These are phyloP conservation scores for Phytophthora vignae DNA, from an alignment of 352 stramenopile genomes.

Conservation along the genomic window DNA sequence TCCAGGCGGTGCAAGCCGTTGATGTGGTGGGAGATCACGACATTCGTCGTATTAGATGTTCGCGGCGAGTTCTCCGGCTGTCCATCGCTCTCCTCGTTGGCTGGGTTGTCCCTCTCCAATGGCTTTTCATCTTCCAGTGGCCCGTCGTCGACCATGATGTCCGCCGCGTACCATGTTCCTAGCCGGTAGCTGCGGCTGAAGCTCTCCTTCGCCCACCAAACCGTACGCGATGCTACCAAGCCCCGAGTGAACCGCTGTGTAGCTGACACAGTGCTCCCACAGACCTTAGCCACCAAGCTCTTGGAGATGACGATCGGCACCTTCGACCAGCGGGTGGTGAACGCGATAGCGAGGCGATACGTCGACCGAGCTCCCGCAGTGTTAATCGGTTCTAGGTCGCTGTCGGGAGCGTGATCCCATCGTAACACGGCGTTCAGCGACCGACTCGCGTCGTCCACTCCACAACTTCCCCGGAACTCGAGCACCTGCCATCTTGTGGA, in stretches of 20 bases:
- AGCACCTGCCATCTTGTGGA: slow-evolving; percentile 45
- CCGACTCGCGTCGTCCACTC: slow-evolving; percentile 52
- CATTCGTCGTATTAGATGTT: slow-evolving; percentile 15
- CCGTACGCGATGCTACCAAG: slow-evolving; percentile 53
- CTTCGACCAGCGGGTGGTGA: slow-evolving; percentile 56
- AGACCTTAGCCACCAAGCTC: slow-evolving; percentile 75
- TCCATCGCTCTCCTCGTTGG: slow-evolving; percentile 3
- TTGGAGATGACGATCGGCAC: slow-evolving; percentile 74
- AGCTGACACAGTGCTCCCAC: slow-evolving; percentile 43
- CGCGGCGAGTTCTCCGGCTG: slow-evolving; percentile 4
- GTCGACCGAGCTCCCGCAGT: slow-evolving; percentile 55
- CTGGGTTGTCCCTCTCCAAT: slow-evolving; percentile 10
- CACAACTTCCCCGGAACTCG: slow-evolving; percentile 40
- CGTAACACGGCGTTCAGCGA: slow-evolving; percentile 60
- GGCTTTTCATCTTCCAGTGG: slow-evolving; percentile 3
- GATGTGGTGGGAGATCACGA: slow-evolving; percentile 41
- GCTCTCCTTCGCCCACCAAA: slow-evolving; percentile 85
- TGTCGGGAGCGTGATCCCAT: slow-evolving; percentile 55
- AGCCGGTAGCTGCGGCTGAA: slow-evolving; percentile 78
- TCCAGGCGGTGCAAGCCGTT: slow-evolving; percentile 58
- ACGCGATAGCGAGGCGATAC: slow-evolving; percentile 66
- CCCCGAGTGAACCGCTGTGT: slow-evolving; percentile 61
- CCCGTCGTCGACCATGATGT: slow-evolving; percentile 40
- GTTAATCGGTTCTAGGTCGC: slow-evolving; percentile 44
- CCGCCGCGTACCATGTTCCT: slow-evolving; percentile 77